These are phyloP conservation scores for Linum lewisii DNA, from an alignment of 345 rosid species.

Conservation along the genomic window DNA sequence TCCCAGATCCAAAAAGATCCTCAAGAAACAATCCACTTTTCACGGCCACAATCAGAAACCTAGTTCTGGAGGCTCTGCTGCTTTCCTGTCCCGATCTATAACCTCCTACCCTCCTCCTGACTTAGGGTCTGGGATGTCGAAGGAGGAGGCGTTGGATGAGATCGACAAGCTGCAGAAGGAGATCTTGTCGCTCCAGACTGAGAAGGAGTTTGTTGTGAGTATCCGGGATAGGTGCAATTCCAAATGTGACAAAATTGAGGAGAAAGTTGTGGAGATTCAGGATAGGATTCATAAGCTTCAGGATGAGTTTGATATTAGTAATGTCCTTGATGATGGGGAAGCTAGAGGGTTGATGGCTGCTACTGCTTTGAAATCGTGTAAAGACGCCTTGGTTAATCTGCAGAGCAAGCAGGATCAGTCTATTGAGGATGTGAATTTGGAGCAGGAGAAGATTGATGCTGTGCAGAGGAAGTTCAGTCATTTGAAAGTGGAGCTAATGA, in stretches of 20 bases:
- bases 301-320: conserved; percentile 64
- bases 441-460: conserved; percentile 38
- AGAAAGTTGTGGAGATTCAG: conserved; percentile 49
- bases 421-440: conserved; percentile 37
- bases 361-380: conserved; percentile 63
- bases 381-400: conserved; percentile 45
- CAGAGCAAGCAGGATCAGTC: conserved; percentile 49
- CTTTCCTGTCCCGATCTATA: background rate
- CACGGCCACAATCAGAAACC: background rate
- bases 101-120: conserved; percentile 27
- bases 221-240: conserved; percentile 37
- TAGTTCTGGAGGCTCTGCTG: no score
- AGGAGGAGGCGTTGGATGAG: conserved; percentile 49
- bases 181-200: conserved; percentile 58
- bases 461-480: conserved; percentile 33
- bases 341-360: conserved; percentile 68
- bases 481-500: conserved; percentile 24
- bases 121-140: no score
- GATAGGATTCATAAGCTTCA: conserved; percentile 44
- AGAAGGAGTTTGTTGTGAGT: conserved; percentile 62
- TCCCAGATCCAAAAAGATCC: conserved; percentile 37
- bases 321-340: conserved; percentile 53
- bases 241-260: conserved; percentile 53
- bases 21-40: conserved; percentile 27
- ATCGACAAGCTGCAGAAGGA: conserved; percentile 61